phyloP scores from a whole-genome alignment of 495 filamentous ascomycete genomes.

The Penicillium pulvis region DNA sequence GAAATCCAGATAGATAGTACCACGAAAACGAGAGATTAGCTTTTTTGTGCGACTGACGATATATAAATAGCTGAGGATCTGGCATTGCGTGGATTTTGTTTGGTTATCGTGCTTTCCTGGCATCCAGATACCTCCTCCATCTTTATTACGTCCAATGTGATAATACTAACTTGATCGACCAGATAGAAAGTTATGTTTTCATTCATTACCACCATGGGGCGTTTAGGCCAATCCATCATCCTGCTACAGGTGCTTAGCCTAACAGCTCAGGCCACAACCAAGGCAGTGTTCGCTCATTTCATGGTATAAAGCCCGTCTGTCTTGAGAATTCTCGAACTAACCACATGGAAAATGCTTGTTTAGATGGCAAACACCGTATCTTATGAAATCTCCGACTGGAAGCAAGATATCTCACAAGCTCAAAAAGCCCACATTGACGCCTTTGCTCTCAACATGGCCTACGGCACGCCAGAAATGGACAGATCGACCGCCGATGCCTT shows the following conservation, averaged over 20 bases:
- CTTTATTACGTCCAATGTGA: neutral
- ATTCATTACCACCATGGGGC: neutral
- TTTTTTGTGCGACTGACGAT: neutral
- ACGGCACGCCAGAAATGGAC: constrained; percentile 45
- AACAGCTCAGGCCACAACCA: constrained; percentile 11
- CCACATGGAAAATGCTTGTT: neutral
- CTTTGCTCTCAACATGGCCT: constrained; percentile 71
- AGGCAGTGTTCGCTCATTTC: constrained; percentile 41
- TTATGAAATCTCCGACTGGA: constrained; percentile 50
- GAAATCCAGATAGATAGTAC: neutral
- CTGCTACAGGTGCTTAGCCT: neutral
- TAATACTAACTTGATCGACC: neutral
- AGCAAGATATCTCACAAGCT: constrained; percentile 60
- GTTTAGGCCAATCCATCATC: neutral
- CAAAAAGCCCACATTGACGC: constrained; percentile 67
- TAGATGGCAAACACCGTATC: constrained; percentile 31
- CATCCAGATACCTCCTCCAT: neutral
- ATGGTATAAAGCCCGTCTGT: constrained; percentile 23
- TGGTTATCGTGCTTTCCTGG: neutral
- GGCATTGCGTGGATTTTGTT: neutral
- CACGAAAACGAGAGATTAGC: neutral
- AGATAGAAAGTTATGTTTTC: neutral
- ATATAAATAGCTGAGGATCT: neutral
- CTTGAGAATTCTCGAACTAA: neutral
- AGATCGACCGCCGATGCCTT: constrained; percentile 55